Conservation (phyloP, 805 yeast genomes). For the Millerago galiae region DNA sequence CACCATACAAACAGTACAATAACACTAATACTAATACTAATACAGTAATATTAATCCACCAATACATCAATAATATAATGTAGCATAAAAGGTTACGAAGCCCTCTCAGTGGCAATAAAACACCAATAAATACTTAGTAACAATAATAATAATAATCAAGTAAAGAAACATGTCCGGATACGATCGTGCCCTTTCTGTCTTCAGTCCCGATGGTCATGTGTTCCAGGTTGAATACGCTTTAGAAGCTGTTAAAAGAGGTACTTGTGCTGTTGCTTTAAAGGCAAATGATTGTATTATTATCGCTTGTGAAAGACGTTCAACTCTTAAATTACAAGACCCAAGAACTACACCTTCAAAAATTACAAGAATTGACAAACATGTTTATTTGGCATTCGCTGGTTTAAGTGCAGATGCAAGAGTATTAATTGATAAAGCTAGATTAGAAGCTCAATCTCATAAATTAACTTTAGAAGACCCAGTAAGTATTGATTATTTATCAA, state of each 20-base stretch:
- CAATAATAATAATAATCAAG: too few relatives aligned
- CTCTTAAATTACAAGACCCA: conserved; percentile 92
- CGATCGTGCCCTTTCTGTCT: conserved; percentile 97
- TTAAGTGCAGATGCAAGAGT: conserved; percentile 97
- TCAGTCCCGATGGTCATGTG: conserved; percentile 98
- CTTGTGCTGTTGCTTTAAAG: conserved; percentile 96
- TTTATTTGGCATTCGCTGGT: conserved; percentile 92
- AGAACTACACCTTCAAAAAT: conserved; percentile 94
- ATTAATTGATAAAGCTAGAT: conserved; percentile 88
- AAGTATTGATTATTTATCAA: conserved; percentile 83
- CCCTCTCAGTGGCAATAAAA: too few relatives aligned
- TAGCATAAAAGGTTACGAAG: too few relatives aligned
- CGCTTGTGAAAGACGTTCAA: conserved; percentile 95
- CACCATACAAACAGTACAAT: too few relatives aligned
- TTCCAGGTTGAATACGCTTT: conserved; percentile 98
- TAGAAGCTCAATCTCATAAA: conserved; percentile 93
- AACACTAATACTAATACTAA: too few relatives aligned
- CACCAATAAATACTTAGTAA: too few relatives aligned
- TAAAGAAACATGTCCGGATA: conserved; percentile 98
- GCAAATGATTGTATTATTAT: conserved; percentile 84
- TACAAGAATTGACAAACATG: conserved; percentile 84
- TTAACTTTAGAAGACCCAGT: conserved; percentile 94
- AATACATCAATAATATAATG: too few relatives aligned
- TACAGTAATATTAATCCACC: too few relatives aligned
- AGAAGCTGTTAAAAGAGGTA: conserved; percentile 97